Conservation (phyloP, 345 rosid genomes). For the Erodium maritimum region DNA sequence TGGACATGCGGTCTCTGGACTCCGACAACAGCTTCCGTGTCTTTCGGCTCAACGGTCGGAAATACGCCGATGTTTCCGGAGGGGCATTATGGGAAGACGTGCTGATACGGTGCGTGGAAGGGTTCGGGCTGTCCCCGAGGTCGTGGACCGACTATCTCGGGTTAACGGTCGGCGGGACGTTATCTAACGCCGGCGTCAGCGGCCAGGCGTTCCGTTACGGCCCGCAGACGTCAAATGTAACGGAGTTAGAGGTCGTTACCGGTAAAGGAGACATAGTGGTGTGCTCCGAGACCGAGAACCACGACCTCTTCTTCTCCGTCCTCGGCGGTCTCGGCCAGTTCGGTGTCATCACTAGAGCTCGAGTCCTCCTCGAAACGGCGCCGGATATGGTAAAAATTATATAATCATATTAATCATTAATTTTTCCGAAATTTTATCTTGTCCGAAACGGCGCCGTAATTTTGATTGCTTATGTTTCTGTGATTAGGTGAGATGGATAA, state of each 20-base stretch:
- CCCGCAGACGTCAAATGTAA: slow-evolving; percentile 74
- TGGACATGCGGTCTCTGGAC: slow-evolving; percentile 66
- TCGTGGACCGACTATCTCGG: slow-evolving; percentile 90
- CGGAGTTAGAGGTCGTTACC: slow-evolving; percentile 79
- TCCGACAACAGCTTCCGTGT: slow-evolving; percentile 27
- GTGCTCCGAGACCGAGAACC: slow-evolving; percentile 46
- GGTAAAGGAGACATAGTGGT: slow-evolving; percentile 55
- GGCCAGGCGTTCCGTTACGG: slow-evolving; percentile 93
- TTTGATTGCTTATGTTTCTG: background rate
- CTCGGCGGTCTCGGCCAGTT: slow-evolving; percentile 93
- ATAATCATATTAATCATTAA: no score
- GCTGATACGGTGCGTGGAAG: slow-evolving; percentile 43
- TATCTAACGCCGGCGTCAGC: slow-evolving; percentile 92
- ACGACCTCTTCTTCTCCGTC: slow-evolving; percentile 58
- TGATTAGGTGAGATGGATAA: slow-evolving; percentile 89
- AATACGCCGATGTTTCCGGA: slow-evolving; percentile 55
- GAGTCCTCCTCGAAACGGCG: slow-evolving; percentile 53
- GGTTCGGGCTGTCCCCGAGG: slow-evolving; percentile 54
- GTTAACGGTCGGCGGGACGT: slow-evolving; percentile 84
- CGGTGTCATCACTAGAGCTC: slow-evolving; percentile 80
- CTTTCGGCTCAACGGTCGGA: slow-evolving; percentile 12
- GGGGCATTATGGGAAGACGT: slow-evolving; percentile 95
- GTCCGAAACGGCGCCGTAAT: no score
- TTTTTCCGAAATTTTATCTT: no score
- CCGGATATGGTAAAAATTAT: slow-evolving; percentile 56